Conservation (phyloP, 2,329 filamentous ascomycete genomes). For the Penicillium sp. region DNA sequence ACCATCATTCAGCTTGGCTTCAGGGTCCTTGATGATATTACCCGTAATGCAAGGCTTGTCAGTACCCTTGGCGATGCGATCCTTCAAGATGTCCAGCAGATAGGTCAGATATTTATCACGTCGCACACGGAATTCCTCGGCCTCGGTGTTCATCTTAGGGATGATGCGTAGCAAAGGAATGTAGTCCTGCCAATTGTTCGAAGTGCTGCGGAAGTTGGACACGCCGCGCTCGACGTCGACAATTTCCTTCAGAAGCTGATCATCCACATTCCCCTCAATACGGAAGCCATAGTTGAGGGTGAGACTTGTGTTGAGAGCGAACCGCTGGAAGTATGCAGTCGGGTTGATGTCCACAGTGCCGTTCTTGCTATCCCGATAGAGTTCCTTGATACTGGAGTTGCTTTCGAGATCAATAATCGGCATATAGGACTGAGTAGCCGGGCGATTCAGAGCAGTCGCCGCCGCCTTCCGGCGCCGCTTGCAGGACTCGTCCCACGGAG, state of each 20-base stretch:
- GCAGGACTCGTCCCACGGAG: constrained; percentile 81
- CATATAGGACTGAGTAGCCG: constrained; percentile 77
- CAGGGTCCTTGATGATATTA: constrained; percentile 71
- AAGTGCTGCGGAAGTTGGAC: constrained; percentile 75
- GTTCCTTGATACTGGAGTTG: constrained; percentile 70
- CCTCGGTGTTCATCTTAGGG: constrained; percentile 64
- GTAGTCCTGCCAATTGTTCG: constrained; percentile 84
- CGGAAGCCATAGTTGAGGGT: constrained; percentile 80
- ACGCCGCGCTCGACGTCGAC: constrained; percentile 74
- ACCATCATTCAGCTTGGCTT: constrained; percentile 70
- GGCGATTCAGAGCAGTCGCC: constrained; percentile 75
- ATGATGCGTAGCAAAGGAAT: constrained; percentile 72
- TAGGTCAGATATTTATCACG: constrained; percentile 68
- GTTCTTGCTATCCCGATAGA: constrained; percentile 65
- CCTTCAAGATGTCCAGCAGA: constrained; percentile 63
- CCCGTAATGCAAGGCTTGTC: constrained; percentile 71
- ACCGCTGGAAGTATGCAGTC: constrained; percentile 72
- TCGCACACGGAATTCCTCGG: constrained; percentile 67
- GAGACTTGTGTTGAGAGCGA: constrained; percentile 74
- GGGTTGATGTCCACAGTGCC: constrained; percentile 70
- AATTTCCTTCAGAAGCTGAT: constrained; percentile 71
- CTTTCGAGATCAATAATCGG: constrained; percentile 80
- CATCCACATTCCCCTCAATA: constrained; percentile 70
- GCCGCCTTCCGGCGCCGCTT: constrained; percentile 77
- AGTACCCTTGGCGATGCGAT: constrained; percentile 63